Evolutionary conservation across 805 yeast species (phyloP).

Genomic region (Candida parachauliodes): DNA sequence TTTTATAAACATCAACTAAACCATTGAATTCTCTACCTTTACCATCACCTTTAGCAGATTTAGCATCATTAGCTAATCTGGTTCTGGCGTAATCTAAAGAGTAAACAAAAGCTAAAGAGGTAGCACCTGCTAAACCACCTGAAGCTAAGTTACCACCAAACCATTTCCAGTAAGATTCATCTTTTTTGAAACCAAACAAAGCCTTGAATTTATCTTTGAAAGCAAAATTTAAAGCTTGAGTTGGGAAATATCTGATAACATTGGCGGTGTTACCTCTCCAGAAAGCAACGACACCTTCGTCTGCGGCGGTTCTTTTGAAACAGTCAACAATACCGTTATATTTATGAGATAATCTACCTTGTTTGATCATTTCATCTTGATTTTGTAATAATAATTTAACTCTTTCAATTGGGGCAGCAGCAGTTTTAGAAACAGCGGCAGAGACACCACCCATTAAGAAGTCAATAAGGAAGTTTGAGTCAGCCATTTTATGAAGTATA

Average conservation of each 20-base stretch:
- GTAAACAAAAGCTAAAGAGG: constrained; percentile 89
- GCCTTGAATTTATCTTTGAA: constrained; percentile 97
- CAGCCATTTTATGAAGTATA: constrained; percentile 13
- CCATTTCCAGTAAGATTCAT: constrained; percentile 89
- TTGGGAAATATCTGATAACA: constrained; percentile 98
- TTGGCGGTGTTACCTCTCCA: constrained; percentile 99
- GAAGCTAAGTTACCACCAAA: constrained; percentile 98
- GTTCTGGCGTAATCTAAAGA: constrained; percentile 98
- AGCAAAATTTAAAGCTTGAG: constrained; percentile 97
- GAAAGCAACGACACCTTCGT: constrained; percentile 90
- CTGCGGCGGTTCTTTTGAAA: constrained; percentile 90
- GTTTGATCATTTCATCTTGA: constrained; percentile 98
- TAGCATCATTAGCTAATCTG: constrained; percentile 97
- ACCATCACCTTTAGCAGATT: constrained; percentile 80
- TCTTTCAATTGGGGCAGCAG: constrained; percentile 97
- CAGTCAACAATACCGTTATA: constrained; percentile 92
- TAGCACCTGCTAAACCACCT: constrained; percentile 98
- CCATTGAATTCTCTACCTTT: constrained; percentile 92
- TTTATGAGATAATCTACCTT: constrained; percentile 84
- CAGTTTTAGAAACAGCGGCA: constrained; percentile 98
- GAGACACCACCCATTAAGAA: constrained; percentile 98
- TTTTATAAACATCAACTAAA: constrained; percentile 92
- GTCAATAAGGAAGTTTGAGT: constrained; percentile 30
- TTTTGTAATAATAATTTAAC: constrained; percentile 94
- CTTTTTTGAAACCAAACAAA: constrained; percentile 96